phyloP scores from a whole-genome alignment of 23 red algal genomes.

The Gracilaria caudata region DNA sequence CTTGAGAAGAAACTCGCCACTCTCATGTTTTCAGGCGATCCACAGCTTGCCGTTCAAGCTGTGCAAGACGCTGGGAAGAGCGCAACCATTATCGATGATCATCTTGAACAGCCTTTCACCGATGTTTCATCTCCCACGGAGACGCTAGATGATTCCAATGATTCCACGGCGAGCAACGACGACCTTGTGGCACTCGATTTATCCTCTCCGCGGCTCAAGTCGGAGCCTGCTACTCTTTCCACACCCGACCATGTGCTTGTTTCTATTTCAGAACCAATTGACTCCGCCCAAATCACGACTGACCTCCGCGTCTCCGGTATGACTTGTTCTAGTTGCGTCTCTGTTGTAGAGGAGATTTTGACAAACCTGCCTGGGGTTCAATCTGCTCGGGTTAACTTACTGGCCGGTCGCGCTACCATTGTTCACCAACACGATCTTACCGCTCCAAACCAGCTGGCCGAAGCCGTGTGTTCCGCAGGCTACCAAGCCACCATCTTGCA shows the following conservation, averaged over 20 bases:
- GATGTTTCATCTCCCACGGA: neutral
- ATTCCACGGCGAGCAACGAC: neutral
- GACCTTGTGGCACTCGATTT: slow-evolving; percentile 17
- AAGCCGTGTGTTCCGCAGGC: slow-evolving; percentile 41
- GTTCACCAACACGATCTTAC: slow-evolving; percentile 16
- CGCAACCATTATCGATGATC: slow-evolving; percentile 19
- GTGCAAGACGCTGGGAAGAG: slow-evolving; percentile 47
- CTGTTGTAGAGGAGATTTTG: slow-evolving; percentile 62
- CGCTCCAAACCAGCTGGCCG: slow-evolving; percentile 1
- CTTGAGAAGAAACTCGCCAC: slow-evolving; percentile 52
- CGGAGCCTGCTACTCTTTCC: neutral
- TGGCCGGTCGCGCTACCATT: slow-evolving; percentile 70
- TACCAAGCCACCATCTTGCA: slow-evolving; percentile 51
- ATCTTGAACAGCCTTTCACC: neutral
- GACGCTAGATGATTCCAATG: neutral
- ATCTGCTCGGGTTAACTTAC: slow-evolving; percentile 66
- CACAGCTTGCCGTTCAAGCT: slow-evolving; percentile 22
- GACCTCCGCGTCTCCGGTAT: slow-evolving; percentile 63
- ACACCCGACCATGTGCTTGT: neutral
- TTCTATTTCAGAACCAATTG: neutral
- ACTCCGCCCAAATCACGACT: slow-evolving; percentile 1
- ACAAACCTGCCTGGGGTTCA: slow-evolving; percentile 26
- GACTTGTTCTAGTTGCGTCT: slow-evolving; percentile 85
- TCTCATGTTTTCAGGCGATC: slow-evolving; percentile 26
- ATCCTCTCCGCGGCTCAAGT: neutral